Percentiles rank a stretch among this genome's conserved stretches.
Conservation (phyloP, 352 stramenopile species). For the Elongisporangium anandrum region DNA sequence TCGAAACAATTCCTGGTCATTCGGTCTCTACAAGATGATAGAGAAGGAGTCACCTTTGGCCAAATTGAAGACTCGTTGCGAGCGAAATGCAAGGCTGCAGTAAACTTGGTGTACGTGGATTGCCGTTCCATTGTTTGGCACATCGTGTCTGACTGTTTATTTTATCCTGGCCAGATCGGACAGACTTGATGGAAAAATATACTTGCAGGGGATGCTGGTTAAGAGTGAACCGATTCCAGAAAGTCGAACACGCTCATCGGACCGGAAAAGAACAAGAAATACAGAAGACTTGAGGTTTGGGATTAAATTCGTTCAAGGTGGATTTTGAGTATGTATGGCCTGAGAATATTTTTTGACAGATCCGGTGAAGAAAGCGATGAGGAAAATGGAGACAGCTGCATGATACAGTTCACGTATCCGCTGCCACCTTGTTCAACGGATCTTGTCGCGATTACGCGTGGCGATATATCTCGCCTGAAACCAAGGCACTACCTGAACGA, state of each 20-base stretch:
- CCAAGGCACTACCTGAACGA: constrained; percentile 88
- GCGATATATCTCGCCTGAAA: constrained; percentile 52
- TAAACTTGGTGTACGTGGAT: constrained; percentile 13
- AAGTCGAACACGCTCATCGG: constrained; percentile 4
- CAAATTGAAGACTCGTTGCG: constrained; percentile 16
- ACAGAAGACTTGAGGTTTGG: not conserved
- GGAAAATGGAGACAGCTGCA: constrained; percentile 12
- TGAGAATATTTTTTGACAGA: not conserved
- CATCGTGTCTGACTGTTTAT: not conserved
- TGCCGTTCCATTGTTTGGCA: not conserved
- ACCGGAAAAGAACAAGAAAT: not conserved
- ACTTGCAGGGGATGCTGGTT: constrained; percentile 17
- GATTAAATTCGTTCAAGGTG: not conserved
- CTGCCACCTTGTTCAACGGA: constrained; percentile 66
- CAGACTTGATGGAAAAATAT: constrained; percentile 21
- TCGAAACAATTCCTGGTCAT: constrained; percentile 30
- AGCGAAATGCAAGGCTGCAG: constrained; percentile 3
- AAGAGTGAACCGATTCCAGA: constrained; percentile 16
- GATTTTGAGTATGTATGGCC: not conserved
- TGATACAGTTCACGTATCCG: constrained; percentile 47
- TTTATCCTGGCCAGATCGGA: constrained; percentile 9
- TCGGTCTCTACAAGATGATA: constrained; percentile 21
- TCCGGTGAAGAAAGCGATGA: constrained; percentile 3
- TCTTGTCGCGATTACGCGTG: constrained; percentile 67
- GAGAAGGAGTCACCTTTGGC: constrained; percentile 10